phyloP scores from a whole-genome alignment of 345 rosid species.

The Euphorbia tirucalli region DNA sequence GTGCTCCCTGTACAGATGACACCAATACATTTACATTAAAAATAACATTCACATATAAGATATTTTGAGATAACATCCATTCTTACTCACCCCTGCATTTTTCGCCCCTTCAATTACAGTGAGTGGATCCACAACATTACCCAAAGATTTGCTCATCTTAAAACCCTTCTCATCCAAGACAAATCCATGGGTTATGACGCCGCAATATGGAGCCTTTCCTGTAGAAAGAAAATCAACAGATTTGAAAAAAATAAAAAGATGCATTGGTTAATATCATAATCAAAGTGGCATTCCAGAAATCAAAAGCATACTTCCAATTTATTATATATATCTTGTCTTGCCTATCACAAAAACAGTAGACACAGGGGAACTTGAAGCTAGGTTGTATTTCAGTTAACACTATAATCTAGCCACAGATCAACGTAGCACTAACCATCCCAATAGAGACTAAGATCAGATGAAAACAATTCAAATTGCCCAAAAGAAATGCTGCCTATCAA shows the following conservation, averaged over 20 bases:
- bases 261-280: background rate
- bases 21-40: constrained; percentile 15
- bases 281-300: constrained; percentile 4
- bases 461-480: no score
- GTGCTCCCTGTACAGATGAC: constrained; percentile 64
- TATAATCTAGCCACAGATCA: background rate
- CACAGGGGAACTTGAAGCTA: background rate
- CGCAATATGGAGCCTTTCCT: constrained; percentile 83
- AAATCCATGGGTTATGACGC: constrained; percentile 93
- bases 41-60: constrained; percentile 10
- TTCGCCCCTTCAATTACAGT: constrained; percentile 81
- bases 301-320: constrained; percentile 8
- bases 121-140: constrained; percentile 89
- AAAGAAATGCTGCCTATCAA: background rate
- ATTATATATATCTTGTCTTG: background rate
- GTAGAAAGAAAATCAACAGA: constrained; percentile 27
- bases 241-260: constrained; percentile 16
- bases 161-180: constrained; percentile 94
- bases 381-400: background rate
- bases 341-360: background rate
- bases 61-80: constrained; percentile 3
- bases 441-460: background rate
- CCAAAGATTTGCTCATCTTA: constrained; percentile 97
- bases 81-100: constrained; percentile 59
- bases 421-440: background rate